A percentile compares a stretch with the other conserved stretches of the same genome.
phyloP scores from a whole-genome alignment of 2,329 filamentous ascomycete genomes.

The Colletotrichum sp. region DNA sequence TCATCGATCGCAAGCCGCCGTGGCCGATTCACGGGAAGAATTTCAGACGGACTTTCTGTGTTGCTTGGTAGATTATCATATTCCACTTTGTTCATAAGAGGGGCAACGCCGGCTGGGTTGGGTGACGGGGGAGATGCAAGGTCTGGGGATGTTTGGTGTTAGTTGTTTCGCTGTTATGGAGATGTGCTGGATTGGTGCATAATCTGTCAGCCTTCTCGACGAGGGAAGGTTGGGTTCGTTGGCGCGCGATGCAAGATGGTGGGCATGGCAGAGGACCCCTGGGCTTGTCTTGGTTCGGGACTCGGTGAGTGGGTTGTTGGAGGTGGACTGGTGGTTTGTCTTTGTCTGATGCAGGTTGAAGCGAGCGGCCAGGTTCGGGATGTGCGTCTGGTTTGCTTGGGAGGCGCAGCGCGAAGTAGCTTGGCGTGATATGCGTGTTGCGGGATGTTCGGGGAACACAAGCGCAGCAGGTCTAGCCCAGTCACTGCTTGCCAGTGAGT shows the following conservation, averaged over 20 bases:
- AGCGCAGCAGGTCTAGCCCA: not conserved
- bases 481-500: not conserved
- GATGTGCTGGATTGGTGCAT: constrained; percentile 7
- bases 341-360: not conserved
- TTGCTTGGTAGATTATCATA: not conserved
- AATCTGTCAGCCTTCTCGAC: constrained; percentile 21
- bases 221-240: constrained; percentile 19
- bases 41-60: not conserved
- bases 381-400: not conserved
- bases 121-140: not conserved
- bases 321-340: not conserved
- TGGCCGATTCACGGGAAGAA: constrained; percentile 1
- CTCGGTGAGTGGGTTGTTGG: not conserved
- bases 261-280: not conserved
- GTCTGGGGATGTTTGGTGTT: not conserved
- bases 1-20: constrained; percentile 7
- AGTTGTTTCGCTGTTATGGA: not conserved
- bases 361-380: not conserved
- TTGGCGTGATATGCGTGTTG: constrained; percentile 9
- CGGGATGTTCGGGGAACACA: not conserved
- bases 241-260: not conserved
- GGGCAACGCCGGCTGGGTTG: not conserved
- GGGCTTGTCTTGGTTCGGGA: not conserved
- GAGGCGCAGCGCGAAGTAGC: not conserved
- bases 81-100: not conserved